Evolutionary conservation across 371 early-diverging fungal genomes (phyloP).

Genomic region (Smittium culicis): DNA sequence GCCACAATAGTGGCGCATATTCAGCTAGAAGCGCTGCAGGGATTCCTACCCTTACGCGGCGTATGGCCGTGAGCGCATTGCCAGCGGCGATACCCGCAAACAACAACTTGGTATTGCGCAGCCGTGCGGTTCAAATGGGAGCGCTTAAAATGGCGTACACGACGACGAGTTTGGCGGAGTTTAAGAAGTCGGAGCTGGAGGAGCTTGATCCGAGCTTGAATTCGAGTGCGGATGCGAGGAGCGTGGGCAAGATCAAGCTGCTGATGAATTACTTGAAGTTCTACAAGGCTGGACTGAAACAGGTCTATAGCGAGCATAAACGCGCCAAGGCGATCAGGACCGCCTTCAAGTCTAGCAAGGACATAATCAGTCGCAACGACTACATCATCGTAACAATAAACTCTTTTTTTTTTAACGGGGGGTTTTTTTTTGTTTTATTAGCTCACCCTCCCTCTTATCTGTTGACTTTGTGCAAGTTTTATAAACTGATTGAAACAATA

Average conservation of each 20-base stretch:
- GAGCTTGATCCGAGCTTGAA: not conserved
- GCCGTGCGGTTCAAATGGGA: too few species aligned
- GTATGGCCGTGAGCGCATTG: too few species aligned
- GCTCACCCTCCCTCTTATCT: not conserved
- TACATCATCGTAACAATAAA: not conserved
- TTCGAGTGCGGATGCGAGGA: too few species aligned
- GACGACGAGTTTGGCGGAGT: too few species aligned
- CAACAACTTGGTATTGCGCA: too few species aligned
- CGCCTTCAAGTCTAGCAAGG: not conserved
- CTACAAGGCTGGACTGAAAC: conserved; percentile 2
- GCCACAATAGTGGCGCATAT: too few species aligned
- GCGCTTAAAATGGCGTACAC: too few species aligned
- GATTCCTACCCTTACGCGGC: too few species aligned
- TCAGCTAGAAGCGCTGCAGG: too few species aligned
- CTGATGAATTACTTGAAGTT: not conserved
- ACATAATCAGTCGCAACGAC: not conserved
- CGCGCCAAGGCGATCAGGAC: not conserved
- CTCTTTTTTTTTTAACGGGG: not conserved
- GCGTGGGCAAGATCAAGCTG: not conserved
- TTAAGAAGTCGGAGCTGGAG: conserved; percentile 1
- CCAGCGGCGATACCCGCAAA: too few species aligned
- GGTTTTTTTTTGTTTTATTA: not conserved
- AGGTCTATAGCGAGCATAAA: not conserved
- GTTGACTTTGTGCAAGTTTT: not conserved
- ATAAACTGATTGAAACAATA: not conserved